These are phyloP conservation scores for Chenopodium suecicum DNA, from an alignment of 148 eudicot genomes.

Conservation along the genomic window DNA sequence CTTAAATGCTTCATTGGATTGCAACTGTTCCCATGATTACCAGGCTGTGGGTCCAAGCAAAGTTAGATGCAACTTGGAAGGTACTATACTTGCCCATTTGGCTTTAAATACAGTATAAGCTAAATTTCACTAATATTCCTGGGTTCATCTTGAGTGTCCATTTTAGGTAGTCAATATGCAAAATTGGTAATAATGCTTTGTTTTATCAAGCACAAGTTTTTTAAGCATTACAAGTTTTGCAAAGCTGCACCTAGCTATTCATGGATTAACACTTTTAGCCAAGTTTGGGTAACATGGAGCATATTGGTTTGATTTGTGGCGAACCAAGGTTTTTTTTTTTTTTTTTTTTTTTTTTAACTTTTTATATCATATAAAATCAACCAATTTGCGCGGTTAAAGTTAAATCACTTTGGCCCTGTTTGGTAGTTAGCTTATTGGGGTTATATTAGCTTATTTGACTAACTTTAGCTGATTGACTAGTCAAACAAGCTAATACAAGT, in stretches of 20 bases:
- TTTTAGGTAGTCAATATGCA: neutral
- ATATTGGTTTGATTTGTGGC: neutral
- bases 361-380: too few species aligned
- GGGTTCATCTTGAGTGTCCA: neutral
- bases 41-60: neutral
- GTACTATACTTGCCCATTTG: slow-evolving; percentile 9
- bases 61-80: slow-evolving; percentile 13
- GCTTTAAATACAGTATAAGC: neutral
- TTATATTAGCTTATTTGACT: too few species aligned
- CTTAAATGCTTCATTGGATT: slow-evolving; percentile 12
- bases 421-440: too few species aligned
- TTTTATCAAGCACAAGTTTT: neutral
- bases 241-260: neutral
- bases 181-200: neutral
- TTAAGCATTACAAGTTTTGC: neutral
- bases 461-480: too few species aligned
- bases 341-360: too few species aligned
- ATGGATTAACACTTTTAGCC: neutral
- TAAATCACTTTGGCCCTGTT: too few species aligned
- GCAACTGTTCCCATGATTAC: slow-evolving; percentile 11
- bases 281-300: neutral
- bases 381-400: too few species aligned
- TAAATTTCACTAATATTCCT: neutral
- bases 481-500: too few species aligned
- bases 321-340: too few species aligned